Evolutionary conservation across 1,139 yeast species (phyloP), one percentile per base, ranked within the genome.

Genomic region (Kurtzmaniella quercitrusa): DNA sequence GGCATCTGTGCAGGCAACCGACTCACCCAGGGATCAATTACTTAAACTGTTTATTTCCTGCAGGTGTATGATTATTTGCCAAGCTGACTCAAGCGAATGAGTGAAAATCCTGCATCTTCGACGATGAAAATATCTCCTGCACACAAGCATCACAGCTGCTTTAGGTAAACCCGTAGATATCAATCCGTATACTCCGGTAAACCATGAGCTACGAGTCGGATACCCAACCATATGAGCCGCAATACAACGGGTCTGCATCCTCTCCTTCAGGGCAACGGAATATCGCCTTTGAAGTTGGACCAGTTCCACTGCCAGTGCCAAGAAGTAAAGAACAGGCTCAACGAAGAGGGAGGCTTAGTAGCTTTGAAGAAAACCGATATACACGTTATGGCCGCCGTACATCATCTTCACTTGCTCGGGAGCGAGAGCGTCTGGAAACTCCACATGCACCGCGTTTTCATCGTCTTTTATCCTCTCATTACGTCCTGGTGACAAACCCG

Each of bases 401-500:
- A 4, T 26, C 30, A 5, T 26, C 30, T 12, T 5, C 30, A 26
- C 30, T 11, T 4, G n/a, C 30, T 14, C 30, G n/a, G 9, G n/a
- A 26, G 4, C 30, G 30, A 11, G 30, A 26, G 14, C 9, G 30
- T 11, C 30, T 26, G 30, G 30, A 26, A 9, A 26, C 22, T 33
- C 41, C 26, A 3, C 15, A 22, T 28, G 35, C 8, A 5, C 34
- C 45, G 3, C 16, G 37, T 2, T 40, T 36, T 26, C 45, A 42
- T 15, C 16, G 38, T 9, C 19, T 42, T 11, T 21, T 42, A 9
- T 35, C 40, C 2, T 26, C 40, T 11, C 42, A 42, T 38, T 37
- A 40, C 18, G 38, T 30, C 5, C 43, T 40, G 45, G 39, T 42
- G 6, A 42, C 45, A 26, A 42, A 42, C 38, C 45, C 45, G 5